Conservation (phyloP, 2,329 filamentous ascomycete genomes). For the Metarhizium sp. region DNA sequence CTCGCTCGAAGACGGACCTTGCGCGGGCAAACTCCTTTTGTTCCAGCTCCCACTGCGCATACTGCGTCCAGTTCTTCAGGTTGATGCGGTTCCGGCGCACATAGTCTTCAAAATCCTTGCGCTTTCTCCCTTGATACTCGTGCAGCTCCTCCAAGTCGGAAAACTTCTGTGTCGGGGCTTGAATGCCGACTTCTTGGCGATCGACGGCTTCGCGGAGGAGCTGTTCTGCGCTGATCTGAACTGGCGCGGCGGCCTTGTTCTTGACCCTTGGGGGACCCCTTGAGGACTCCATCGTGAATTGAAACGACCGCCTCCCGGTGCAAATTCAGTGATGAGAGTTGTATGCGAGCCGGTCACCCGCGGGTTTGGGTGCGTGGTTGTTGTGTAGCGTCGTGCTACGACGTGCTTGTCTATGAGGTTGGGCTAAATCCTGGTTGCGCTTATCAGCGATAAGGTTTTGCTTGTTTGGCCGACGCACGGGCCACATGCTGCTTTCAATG, state of each 20-base stretch:
- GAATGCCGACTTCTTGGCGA: slow-evolving; percentile 78
- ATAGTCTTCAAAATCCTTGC: slow-evolving; percentile 97
- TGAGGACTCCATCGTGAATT: slow-evolving; percentile 70
- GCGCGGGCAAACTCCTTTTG: slow-evolving; percentile 95
- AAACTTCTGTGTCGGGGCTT: slow-evolving; percentile 90
- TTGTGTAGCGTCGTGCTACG: not conserved
- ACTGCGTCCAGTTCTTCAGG: slow-evolving; percentile 98
- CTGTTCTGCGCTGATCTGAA: slow-evolving; percentile 94
- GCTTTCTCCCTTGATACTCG: slow-evolving; percentile 91
- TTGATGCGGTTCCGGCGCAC: slow-evolving; percentile 88
- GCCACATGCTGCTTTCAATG: not conserved
- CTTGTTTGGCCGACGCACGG: slow-evolving; percentile 6
- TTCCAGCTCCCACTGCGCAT: slow-evolving; percentile 94
- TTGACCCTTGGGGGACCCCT: slow-evolving; percentile 94
- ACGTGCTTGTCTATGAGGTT: not conserved
- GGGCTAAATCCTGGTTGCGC: not conserved
- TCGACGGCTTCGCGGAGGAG: slow-evolving; percentile 95
- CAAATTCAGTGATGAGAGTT: not conserved
- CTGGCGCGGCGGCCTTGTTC: slow-evolving; percentile 89
- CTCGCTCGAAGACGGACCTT: slow-evolving; percentile 87
- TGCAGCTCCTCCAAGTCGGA: slow-evolving; percentile 95
- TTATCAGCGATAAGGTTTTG: slow-evolving; percentile 5
- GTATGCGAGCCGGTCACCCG: not conserved
- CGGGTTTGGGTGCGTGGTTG: not conserved
- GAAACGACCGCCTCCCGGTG: not conserved